phyloP scores from a whole-genome alignment of 306 rosid genomes.

The Ammopiptanthus mongolicus region DNA sequence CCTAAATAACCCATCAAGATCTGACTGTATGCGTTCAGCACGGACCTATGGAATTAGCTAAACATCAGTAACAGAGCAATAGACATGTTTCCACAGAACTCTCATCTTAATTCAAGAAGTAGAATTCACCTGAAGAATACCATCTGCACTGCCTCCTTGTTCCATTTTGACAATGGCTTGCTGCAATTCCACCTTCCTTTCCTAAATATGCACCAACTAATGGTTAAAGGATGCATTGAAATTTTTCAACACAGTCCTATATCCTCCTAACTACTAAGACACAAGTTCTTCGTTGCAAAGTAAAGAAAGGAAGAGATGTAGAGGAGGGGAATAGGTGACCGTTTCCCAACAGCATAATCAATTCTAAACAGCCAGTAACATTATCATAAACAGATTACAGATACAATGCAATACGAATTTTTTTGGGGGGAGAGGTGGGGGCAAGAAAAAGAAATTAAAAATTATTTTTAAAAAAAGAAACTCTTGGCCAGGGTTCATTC shows the following conservation, averaged over 20 bases:
- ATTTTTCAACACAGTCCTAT: slow-evolving; percentile 9
- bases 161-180: slow-evolving; percentile 90
- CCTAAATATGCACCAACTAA: slow-evolving; percentile 38
- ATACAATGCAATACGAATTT: background rate
- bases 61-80: slow-evolving; percentile 30
- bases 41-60: slow-evolving; percentile 60
- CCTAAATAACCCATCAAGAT: slow-evolving; percentile 74
- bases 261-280: slow-evolving; percentile 7
- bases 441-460: background rate
- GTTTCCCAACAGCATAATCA: background rate
- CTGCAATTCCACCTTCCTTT: slow-evolving; percentile 78
- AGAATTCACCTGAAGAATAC: slow-evolving; percentile 86
- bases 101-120: background rate
- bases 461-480: background rate
- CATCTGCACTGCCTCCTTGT: slow-evolving; percentile 97
- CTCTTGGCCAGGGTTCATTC: background rate
- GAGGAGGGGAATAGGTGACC: background rate
- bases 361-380: background rate
- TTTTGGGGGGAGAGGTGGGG: background rate
- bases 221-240: slow-evolving; percentile 18
- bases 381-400: background rate
- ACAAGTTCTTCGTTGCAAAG: background rate
- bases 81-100: slow-evolving; percentile 14
- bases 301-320: background rate
- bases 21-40: slow-evolving; percentile 88